phyloP scores from a whole-genome alignment of 1,139 yeast species.

The Geotrichum citri-aurantii region DNA sequence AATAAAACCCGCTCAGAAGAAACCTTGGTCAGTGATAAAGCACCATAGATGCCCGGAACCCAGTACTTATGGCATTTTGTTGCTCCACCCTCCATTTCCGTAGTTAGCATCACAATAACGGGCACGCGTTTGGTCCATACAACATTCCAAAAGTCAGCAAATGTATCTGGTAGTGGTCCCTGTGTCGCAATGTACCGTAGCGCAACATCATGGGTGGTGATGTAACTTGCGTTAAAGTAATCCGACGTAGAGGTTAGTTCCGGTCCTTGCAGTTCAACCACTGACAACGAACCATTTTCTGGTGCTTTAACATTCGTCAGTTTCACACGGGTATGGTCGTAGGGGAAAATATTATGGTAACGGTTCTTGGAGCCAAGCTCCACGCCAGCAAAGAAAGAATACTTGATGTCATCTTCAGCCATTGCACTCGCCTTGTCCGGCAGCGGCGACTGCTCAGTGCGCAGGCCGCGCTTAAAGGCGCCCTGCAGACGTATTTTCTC shows the following conservation, averaged over 20 bases:
- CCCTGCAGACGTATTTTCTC: conserved; percentile 34
- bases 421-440: background rate
- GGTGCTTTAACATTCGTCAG: conserved; percentile 24
- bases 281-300: background rate
- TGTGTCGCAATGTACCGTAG: conserved; percentile 71
- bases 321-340: conserved; percentile 70
- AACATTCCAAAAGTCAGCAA: conserved; percentile 77
- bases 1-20: conserved; percentile 9
- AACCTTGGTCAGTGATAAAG: conserved; percentile 11
- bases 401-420: conserved; percentile 22
- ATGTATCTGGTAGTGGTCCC: conserved; percentile 71
- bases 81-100: conserved; percentile 46
- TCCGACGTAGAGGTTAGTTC: conserved; percentile 29
- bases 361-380: conserved; percentile 71
- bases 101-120: conserved; percentile 63
- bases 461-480: conserved; percentile 19
- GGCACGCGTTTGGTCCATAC: conserved; percentile 55
- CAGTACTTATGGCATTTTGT: conserved; percentile 55
- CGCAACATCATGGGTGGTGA: conserved; percentile 34
- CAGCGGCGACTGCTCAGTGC: background rate
- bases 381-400: conserved; percentile 58
- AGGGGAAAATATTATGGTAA: conserved; percentile 76
- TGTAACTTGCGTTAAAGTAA: conserved; percentile 59
- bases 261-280: background rate
- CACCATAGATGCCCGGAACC: conserved; percentile 37